These are phyloP conservation scores for Candida oleophila DNA, from an alignment of 805 yeast species.

Conservation along the genomic window DNA sequence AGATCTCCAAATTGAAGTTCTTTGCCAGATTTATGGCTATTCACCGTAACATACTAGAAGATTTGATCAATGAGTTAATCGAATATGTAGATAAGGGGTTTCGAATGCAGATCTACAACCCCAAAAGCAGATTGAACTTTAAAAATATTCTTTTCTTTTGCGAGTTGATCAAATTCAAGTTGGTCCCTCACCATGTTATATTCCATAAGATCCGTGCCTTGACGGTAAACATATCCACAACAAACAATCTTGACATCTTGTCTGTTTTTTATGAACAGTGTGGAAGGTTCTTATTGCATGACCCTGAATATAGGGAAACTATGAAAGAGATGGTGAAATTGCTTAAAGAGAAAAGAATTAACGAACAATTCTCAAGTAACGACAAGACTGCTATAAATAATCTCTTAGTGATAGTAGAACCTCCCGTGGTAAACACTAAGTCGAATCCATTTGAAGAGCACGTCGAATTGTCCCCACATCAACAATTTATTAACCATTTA, in stretches of 20 bases:
- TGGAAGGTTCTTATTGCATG: conserved; percentile 62
- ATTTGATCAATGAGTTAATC: conserved; percentile 51
- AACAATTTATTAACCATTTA: conserved; percentile 27
- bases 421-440: conserved; percentile 42
- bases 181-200: conserved; percentile 67
- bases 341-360: conserved; percentile 49
- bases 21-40: conserved; percentile 72
- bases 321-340: conserved; percentile 65
- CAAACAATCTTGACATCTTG: conserved; percentile 67
- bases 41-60: conserved; percentile 48
- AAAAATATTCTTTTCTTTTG: conserved; percentile 61
- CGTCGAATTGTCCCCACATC: conserved; percentile 25
- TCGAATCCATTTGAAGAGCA: conserved; percentile 9
- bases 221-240: conserved; percentile 48
- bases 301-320: conserved; percentile 52
- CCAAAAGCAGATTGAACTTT: conserved; percentile 47
- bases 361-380: conserved; percentile 48
- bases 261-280: conserved; percentile 70
- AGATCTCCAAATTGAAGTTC: conserved; percentile 44
- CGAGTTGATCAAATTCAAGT: conserved; percentile 74
- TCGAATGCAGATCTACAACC: conserved; percentile 54
- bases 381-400: conserved; percentile 60
- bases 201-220: conserved; percentile 71
- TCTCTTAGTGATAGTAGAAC: conserved; percentile 53
- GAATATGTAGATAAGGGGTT: conserved; percentile 57